Evolutionary conservation across 2,329 filamentous ascomycete species (phyloP).

Genomic region (Xylaria sp.): DNA sequence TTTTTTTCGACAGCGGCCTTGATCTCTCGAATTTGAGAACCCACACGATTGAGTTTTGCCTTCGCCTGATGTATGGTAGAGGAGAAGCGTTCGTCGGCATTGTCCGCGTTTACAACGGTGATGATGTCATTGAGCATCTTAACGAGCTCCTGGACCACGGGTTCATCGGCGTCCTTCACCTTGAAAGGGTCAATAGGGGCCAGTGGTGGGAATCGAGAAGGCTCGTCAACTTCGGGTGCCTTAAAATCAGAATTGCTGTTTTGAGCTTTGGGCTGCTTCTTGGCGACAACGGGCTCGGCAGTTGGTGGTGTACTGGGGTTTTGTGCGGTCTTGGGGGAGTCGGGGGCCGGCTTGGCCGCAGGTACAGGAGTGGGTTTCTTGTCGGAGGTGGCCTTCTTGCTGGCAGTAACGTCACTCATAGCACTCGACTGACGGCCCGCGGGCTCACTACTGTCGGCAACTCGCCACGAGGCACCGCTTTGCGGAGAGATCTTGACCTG

Average conservation of each 20-base stretch:
- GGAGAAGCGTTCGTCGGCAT: conserved; percentile 79
- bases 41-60: conserved; percentile 80
- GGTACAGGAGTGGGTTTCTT: conserved; percentile 33
- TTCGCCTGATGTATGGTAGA: conserved; percentile 87
- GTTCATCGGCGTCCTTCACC: conserved; percentile 80
- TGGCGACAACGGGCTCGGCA: conserved; percentile 34
- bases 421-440: conserved; percentile 46
- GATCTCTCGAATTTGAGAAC: conserved; percentile 78
- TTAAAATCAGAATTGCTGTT: conserved; percentile 55
- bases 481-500: conserved; percentile 85
- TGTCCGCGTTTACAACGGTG: conserved; percentile 88
- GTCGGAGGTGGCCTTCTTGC: conserved; percentile 45
- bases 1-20: conserved; percentile 75
- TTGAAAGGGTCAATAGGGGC: conserved; percentile 81
- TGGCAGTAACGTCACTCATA: conserved; percentile 39
- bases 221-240: conserved; percentile 72
- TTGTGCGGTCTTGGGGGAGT: conserved; percentile 45
- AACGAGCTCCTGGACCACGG: conserved; percentile 90
- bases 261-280: conserved; percentile 31
- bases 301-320: conserved; percentile 49
- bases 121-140: conserved; percentile 98
- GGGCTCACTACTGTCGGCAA: conserved; percentile 47
- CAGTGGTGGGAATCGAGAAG: conserved; percentile 70
- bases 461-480: conserved; percentile 79
- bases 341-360: conserved; percentile 35